Conservation (phyloP, 2,329 filamentous ascomycete species). For the Apiospora aurea region DNA sequence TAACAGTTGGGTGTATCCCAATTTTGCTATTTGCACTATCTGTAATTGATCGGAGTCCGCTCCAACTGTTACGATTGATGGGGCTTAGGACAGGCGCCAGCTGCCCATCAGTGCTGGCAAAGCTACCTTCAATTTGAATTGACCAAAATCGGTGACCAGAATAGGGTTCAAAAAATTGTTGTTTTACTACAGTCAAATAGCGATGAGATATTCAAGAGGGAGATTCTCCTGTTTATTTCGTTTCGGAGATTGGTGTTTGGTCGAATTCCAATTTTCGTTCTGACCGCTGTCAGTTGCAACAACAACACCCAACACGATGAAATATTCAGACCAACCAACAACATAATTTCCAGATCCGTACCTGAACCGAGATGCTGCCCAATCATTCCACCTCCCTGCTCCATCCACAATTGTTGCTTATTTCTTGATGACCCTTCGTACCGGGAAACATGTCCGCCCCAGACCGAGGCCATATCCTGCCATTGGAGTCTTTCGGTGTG, state of each 20-base stretch:
- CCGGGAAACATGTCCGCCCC: constrained; percentile 31
- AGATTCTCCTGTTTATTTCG: neutral
- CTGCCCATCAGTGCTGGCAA: neutral
- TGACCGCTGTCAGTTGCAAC: neutral
- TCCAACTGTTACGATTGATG: neutral
- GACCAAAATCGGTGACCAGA: neutral
- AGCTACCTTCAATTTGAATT: neutral
- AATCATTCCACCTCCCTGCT: neutral
- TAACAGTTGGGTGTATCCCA: no score
- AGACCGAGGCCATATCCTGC: constrained; percentile 46
- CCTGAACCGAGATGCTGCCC: neutral
- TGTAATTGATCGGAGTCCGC: neutral
- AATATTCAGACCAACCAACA: neutral
- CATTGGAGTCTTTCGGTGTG: constrained; percentile 55
- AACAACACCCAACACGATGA: neutral
- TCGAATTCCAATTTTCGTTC: neutral
- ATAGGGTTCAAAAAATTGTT: neutral
- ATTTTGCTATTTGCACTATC: no score
- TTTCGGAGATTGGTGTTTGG: neutral
- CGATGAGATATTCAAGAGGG: neutral
- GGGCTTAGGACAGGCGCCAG: neutral
- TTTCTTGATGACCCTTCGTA: neutral
- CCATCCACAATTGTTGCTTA: neutral
- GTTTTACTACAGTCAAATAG: neutral
- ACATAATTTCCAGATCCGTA: neutral